Conservation (phyloP, 805 yeast genomes). For the Clavispora vitiphila region DNA sequence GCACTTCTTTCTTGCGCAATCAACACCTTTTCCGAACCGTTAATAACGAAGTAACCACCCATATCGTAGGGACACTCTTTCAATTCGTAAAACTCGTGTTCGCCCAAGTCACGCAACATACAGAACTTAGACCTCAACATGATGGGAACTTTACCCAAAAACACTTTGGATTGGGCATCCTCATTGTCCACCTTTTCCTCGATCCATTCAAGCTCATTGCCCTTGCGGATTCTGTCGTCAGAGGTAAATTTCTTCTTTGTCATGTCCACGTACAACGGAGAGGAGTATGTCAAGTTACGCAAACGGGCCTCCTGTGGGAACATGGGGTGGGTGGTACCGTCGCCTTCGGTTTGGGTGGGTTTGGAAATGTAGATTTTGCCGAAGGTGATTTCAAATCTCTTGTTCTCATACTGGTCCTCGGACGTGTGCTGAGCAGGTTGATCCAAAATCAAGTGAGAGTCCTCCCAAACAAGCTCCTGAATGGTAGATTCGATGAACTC, state of each 20-base stretch:
- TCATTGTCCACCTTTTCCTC: conserved; percentile 54
- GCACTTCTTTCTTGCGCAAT: conserved; percentile 99
- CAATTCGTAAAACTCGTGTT: conserved; percentile 88
- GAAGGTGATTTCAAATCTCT: conserved; percentile 93
- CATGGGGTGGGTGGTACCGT: conserved; percentile 98
- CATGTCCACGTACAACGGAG: conserved; percentile 95
- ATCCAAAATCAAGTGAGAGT: conserved; percentile 86
- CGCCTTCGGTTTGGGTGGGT: conserved; percentile 98
- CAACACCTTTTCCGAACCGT: conserved; percentile 96
- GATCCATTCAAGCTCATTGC: conserved; percentile 44
- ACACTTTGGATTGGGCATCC: conserved; percentile 65
- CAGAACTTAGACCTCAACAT: conserved; percentile 97
- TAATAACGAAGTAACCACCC: conserved; percentile 98
- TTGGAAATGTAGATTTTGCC: conserved; percentile 95
- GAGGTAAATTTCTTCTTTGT: conserved; percentile 82
- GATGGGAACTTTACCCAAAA: conserved; percentile 95
- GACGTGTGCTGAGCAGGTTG: conserved; percentile 97
- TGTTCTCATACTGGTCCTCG: conserved; percentile 82
- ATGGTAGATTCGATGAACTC: conserved; percentile 95
- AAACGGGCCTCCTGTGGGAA: conserved; percentile 98
- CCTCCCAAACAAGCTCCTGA: conserved; percentile 96
- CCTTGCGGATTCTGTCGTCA: conserved; percentile 57
- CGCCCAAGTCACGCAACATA: conserved; percentile 82
- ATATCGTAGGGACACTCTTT: conserved; percentile 99
- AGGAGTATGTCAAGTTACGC: conserved; percentile 92